phyloP scores from a whole-genome alignment of 2,329 filamentous ascomycete species.

The Cercospora canescens region DNA sequence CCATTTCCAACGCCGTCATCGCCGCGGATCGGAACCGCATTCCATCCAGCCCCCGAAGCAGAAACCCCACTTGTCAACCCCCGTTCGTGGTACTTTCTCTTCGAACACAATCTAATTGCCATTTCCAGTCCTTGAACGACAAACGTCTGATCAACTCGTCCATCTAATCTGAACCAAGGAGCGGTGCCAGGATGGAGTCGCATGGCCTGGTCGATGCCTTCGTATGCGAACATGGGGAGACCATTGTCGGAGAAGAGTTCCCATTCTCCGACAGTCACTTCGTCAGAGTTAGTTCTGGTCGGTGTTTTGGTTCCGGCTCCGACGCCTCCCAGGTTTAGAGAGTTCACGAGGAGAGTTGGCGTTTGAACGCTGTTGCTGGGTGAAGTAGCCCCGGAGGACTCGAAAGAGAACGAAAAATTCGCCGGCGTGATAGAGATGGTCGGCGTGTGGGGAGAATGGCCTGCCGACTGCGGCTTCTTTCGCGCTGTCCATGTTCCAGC shows the following conservation, averaged over 20 bases:
- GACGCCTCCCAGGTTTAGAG: not conserved
- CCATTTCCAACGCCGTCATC: too few species aligned
- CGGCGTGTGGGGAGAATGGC: not conserved
- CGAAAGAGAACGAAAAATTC: not conserved
- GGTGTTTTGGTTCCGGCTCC: not conserved
- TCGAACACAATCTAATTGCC: slow-evolving; percentile 14
- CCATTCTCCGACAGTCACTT: not conserved
- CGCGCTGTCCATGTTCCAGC: slow-evolving; percentile 13
- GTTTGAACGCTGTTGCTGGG: not conserved
- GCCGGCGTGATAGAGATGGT: not conserved
- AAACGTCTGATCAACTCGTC: slow-evolving; percentile 6
- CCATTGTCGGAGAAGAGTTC: not conserved
- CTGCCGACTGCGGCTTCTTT: not conserved
- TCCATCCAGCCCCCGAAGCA: not conserved
- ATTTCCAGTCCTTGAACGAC: slow-evolving; percentile 16
- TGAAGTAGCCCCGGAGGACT: not conserved
- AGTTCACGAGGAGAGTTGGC: not conserved
- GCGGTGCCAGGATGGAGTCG: not conserved
- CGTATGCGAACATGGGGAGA: slow-evolving; percentile 11
- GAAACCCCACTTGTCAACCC: not conserved
- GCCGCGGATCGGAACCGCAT: not conserved
- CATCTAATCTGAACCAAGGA: not conserved
- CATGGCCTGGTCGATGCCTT: slow-evolving; percentile 7
- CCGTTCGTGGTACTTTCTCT: not conserved
- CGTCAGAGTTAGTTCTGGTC: not conserved